phyloP scores from a whole-genome alignment of 768 basidiomycete genomes.

The Termitomyces sp. region DNA sequence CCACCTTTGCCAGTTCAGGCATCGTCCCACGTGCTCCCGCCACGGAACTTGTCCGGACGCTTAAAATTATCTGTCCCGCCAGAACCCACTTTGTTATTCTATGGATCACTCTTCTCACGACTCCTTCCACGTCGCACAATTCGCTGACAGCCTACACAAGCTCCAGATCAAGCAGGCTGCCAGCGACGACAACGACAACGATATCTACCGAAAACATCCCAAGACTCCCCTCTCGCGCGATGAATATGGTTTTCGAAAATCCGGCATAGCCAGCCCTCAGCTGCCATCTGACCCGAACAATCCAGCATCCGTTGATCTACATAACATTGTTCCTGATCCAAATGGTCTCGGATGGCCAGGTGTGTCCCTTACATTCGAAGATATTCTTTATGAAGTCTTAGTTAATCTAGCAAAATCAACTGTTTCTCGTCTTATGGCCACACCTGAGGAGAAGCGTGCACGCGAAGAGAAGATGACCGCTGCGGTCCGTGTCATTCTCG shows the following conservation, averaged over 20 bases:
- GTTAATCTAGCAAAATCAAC: slow-evolving; percentile 80
- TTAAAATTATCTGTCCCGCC: slow-evolving; percentile 12
- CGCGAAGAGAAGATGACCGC: slow-evolving; percentile 75
- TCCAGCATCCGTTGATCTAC: slow-evolving; percentile 35
- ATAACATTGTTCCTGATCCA: slow-evolving; percentile 46
- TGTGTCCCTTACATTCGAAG: slow-evolving; percentile 26
- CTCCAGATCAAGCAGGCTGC: slow-evolving; percentile 34
- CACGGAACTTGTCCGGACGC: slow-evolving; percentile 9
- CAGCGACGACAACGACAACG: slow-evolving; percentile 3
- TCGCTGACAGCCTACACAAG: slow-evolving; percentile 45
- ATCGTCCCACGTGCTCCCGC: slow-evolving; percentile 15
- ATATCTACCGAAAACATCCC: slow-evolving; percentile 9
- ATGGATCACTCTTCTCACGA: slow-evolving; percentile 13
- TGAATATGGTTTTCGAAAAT: slow-evolving; percentile 81
- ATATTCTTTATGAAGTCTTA: slow-evolving; percentile 1
- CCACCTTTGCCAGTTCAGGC: slow-evolving; percentile 15
- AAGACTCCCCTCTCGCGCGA: slow-evolving; percentile 49
- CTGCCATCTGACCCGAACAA: slow-evolving; percentile 26
- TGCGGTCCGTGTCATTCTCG: slow-evolving; percentile 89
- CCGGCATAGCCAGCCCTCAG: slow-evolving; percentile 64
- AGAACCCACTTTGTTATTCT: not conserved
- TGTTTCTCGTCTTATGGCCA: slow-evolving; percentile 77
- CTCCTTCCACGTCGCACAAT: slow-evolving; percentile 32
- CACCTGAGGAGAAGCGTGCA: slow-evolving; percentile 64
- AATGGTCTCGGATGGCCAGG: slow-evolving; percentile 95